Evolutionary conservation across 2,329 filamentous ascomycete genomes (phyloP).

Genomic region (Sclerotinia subarctica): DNA sequence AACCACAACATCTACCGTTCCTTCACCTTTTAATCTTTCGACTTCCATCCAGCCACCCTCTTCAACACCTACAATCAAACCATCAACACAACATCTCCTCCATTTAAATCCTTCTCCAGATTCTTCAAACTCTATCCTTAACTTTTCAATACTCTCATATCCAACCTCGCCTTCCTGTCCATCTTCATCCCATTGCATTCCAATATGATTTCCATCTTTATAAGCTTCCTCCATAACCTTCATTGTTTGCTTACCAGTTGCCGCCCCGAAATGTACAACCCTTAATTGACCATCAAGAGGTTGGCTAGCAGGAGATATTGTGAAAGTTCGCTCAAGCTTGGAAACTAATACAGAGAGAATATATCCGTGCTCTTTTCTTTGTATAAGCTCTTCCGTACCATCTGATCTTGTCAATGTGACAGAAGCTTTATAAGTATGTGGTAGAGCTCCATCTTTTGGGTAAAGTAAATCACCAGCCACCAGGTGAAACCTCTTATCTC

Average conservation of each 20-base stretch:
- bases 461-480: constrained; percentile 74
- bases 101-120: constrained; percentile 65
- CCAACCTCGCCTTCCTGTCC: constrained; percentile 49
- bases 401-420: constrained; percentile 42
- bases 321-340: constrained; percentile 76
- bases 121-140: constrained; percentile 67
- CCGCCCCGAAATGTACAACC: constrained; percentile 71
- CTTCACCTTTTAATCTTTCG: constrained; percentile 43
- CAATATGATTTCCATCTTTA: constrained; percentile 54
- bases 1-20: constrained; percentile 32
- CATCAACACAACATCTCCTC: constrained; percentile 89
- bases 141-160: constrained; percentile 67
- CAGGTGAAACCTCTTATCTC: constrained; percentile 77
- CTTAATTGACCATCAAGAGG: constrained; percentile 69
- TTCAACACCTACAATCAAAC: constrained; percentile 75
- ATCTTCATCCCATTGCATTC: constrained; percentile 36
- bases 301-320: constrained; percentile 69
- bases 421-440: constrained; percentile 55
- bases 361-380: constrained; percentile 63
- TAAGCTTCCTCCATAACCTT: constrained; percentile 69
- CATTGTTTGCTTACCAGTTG: constrained; percentile 66
- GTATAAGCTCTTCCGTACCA: constrained; percentile 36
- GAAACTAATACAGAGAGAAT: constrained; percentile 73
- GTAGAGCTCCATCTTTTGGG: constrained; percentile 46
- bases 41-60: constrained; percentile 69